Percentiles rank a stretch among this genome's conserved stretches.
These are phyloP conservation scores for Capsicum chinense DNA, from an alignment of 257 asterid genomes.

Conservation along the genomic window DNA sequence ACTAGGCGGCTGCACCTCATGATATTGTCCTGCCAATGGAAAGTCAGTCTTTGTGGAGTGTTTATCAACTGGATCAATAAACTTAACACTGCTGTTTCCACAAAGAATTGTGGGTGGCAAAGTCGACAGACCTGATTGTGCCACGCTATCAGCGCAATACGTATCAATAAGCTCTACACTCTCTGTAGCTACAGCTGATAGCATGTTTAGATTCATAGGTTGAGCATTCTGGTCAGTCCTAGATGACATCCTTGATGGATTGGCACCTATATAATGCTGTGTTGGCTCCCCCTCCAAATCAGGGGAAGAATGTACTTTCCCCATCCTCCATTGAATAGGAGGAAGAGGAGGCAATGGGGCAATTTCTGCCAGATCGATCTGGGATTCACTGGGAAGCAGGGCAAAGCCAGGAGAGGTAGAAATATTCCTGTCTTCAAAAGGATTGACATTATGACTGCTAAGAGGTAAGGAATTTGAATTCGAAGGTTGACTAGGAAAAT, in stretches of 20 bases:
- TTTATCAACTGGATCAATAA: conserved; percentile 21
- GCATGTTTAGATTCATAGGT: conserved; percentile 30
- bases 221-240: conserved; percentile 34
- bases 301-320: conserved; percentile 56
- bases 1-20: conserved; percentile 32
- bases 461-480: conserved; percentile 41
- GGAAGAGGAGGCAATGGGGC: conserved; percentile 98
- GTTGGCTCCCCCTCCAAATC: conserved; percentile 40
- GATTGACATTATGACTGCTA: conserved; percentile 36
- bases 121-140: conserved; percentile 30
- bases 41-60: conserved; percentile 8
- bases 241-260: conserved; percentile 29
- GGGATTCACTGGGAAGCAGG: conserved; percentile 43
- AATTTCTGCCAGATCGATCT: conserved; percentile 50
- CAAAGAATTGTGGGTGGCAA: conserved; percentile 27
- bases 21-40: conserved; percentile 36
- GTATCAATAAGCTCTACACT: conserved; percentile 31
- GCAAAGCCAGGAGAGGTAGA: conserved; percentile 43
- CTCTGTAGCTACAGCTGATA: conserved; percentile 22
- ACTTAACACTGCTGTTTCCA: conserved; percentile 31
- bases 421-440: conserved; percentile 40
- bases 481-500: conserved; percentile 41
- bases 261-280: conserved; percentile 27
- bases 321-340: conserved; percentile 93
- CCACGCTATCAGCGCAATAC: neutral